Evolutionary conservation across 73 alveolate species (phyloP).

Genomic region (Diophrys appendiculata): DNA sequence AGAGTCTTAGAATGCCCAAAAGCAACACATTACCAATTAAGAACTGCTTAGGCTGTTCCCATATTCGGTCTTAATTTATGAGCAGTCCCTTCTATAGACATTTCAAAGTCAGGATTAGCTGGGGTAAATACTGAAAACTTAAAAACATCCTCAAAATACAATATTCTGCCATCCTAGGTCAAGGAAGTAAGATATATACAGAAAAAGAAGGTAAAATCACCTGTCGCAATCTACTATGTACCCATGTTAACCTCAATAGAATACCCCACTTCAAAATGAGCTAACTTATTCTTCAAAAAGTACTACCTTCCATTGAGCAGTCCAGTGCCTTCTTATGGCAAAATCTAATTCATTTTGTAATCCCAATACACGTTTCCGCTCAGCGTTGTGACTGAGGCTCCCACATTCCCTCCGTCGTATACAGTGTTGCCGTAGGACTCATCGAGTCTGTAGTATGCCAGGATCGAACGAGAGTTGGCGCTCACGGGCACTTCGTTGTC

Average conservation of each 20-base stretch:
- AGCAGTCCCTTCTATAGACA: neutral
- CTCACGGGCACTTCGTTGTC: no score
- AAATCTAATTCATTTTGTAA: neutral
- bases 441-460: neutral
- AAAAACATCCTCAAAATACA: neutral
- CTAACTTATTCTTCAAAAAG: neutral
- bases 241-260: neutral
- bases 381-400: no score
- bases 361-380: no score
- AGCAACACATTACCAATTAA: neutral
- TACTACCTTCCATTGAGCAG: neutral
- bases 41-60: neutral
- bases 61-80: neutral
- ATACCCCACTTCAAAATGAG: neutral
- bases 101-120: neutral
- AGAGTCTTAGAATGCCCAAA: neutral
- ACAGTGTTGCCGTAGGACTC: neutral
- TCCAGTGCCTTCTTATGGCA: neutral
- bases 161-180: neutral
- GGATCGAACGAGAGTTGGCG: no score
- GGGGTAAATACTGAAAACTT: neutral
- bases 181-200: neutral
- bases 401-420: no score
- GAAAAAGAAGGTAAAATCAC: neutral
- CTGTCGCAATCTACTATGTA: neutral